phyloP scores from a whole-genome alignment of 2,329 filamentous ascomycete species.

The Paradendryphiella salina region DNA sequence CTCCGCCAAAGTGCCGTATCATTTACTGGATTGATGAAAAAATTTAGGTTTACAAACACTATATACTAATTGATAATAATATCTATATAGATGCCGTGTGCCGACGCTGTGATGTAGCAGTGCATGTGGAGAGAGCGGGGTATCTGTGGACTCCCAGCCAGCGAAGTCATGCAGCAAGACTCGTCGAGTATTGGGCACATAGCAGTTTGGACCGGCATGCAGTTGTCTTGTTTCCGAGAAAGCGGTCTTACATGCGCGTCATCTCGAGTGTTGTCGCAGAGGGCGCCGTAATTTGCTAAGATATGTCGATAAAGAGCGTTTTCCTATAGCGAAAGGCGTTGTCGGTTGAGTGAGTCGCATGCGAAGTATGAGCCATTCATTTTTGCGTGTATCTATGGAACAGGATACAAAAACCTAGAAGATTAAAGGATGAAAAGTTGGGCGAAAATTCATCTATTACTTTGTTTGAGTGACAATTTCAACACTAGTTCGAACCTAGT shows the following conservation, averaged over 20 bases:
- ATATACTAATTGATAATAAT: not conserved
- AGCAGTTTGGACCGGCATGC: not conserved
- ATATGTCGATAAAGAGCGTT: not conserved
- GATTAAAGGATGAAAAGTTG: not conserved
- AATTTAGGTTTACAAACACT: rapidly evolving
- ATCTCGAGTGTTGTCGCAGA: not conserved
- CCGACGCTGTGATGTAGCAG: not conserved
- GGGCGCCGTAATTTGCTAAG: not conserved
- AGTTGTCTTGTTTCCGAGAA: not conserved
- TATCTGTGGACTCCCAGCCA: not conserved
- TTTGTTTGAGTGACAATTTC: not conserved
- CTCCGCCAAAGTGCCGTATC: conserved; percentile 16
- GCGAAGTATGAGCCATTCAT: not conserved
- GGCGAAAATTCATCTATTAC: not conserved
- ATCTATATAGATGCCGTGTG: not conserved
- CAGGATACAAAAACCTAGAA: not conserved
- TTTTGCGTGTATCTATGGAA: not conserved
- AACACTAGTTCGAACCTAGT: not conserved
- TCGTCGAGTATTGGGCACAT: not conserved
- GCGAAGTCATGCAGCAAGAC: not conserved
- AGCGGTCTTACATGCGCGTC: not conserved
- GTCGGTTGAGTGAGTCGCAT: not conserved
- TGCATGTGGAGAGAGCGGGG: not conserved
- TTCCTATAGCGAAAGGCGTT: not conserved
- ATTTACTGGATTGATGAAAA: conserved; percentile 3